Base-by-base conservation (phyloP, 129 eudicot genomes). In the Saposhnikovia divaricata region DNA sequence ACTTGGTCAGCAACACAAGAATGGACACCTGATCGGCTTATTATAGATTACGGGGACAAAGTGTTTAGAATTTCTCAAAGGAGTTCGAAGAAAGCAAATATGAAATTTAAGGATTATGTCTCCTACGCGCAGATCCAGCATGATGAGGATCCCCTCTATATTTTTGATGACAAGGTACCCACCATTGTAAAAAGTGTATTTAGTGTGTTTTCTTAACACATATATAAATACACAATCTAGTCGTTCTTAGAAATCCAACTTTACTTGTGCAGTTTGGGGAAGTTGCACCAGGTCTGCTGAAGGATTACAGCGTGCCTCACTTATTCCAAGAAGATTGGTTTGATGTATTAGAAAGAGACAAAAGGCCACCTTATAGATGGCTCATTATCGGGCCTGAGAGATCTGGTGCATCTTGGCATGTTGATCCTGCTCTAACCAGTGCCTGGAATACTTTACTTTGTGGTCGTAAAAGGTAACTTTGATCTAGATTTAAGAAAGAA, bases 361-460 rank as follows among this genome's bases (percentile, higher is more conserved):
- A 89, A 19, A 84, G 97, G 34, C 99, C 99, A 0, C 86, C 99
- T 76, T 95, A 51, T 83, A 89, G 99, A 85, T 95, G 99, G 99
- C 96, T 95, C 76, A 92, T 95, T 47, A 87, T 92, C 78, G 99
- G 99, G 77, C 99, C 99, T 47, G 99, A 95, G 82, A 92, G 99
- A 77, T 95, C 99, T 77, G 99, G 99, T 53, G 99, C 99, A 74
- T 95, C 99, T 70, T 95, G 99, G 99, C 99, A 95, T 88, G 99
- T 95, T 81, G 99, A 95, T 89, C 99, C 99, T 51, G 97, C 92
- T 83, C 99, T 95, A 75, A 94, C 98, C 43, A 94, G 98, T 89
- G 94, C 97, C 55, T 92, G 96, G 96, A 90, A 89, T 82, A 90
- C 96, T 68, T 93, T 88, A 84, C 78, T 90, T 5, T 86, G 87